Conservation (phyloP, 1,284 basidiomycete species). For the Cryptococcus sp. region DNA sequence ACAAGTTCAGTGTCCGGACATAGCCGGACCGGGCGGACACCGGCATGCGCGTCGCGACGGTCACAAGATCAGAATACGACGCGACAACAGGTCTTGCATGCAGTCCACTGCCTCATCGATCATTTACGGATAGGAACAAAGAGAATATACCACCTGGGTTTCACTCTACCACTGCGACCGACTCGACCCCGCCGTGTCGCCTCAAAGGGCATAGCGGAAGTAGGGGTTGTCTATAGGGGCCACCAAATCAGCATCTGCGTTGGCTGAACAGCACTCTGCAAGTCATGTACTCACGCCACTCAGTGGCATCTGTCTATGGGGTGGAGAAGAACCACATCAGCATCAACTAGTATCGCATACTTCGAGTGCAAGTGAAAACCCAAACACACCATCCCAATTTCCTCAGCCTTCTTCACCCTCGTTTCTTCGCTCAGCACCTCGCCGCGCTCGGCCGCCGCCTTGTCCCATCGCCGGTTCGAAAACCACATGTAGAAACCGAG, state of each 20-base stretch:
- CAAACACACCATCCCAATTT: conserved; percentile 10
- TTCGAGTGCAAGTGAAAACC: background rate
- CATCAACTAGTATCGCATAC: background rate
- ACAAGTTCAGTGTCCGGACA: background rate
- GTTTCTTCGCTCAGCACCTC: conserved; percentile 1
- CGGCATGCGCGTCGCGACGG: too few relatives aligned
- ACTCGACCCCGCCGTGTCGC: too few relatives aligned
- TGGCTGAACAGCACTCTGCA: background rate
- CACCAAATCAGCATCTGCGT: too few relatives aligned
- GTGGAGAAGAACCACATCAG: background rate
- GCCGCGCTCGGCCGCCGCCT: conserved; percentile 3
- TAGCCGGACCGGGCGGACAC: background rate
- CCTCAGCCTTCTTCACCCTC: conserved; percentile 5
- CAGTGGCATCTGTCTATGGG: conserved; percentile 11
- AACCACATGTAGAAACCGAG: conserved; percentile 20
- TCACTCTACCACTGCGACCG: too few relatives aligned
- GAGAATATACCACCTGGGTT: too few relatives aligned
- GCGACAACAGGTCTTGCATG: too few relatives aligned
- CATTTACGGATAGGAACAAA: too few relatives aligned
- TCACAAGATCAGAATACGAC: too few relatives aligned
- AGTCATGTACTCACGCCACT: conserved; percentile 8
- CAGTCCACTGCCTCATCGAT: too few relatives aligned
- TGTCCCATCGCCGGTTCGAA: conserved; percentile 15
- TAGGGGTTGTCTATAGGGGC: conserved; percentile 7
- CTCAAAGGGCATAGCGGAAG: conserved; percentile 11